These are phyloP conservation scores for Plantago coronopus DNA, from an alignment of 305 asterid species.

Conservation along the genomic window DNA sequence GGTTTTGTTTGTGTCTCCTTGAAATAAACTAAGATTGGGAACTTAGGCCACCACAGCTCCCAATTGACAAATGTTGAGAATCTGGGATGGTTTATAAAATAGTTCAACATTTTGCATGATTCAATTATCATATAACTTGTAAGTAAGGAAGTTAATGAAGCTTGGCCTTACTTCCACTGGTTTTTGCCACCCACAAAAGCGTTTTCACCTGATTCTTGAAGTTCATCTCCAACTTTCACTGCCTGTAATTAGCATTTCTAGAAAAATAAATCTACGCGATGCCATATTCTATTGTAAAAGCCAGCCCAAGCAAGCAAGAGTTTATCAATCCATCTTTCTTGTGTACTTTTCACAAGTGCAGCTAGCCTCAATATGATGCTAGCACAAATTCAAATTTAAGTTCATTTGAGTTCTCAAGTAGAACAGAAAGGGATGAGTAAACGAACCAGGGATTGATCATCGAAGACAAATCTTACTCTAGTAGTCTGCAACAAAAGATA, in stretches of 20 bases:
- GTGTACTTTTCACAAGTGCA: not conserved
- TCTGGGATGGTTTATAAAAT: constrained; percentile 33
- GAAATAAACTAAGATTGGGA: constrained; percentile 86
- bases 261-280: not conserved
- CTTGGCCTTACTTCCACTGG: constrained; percentile 80
- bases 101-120: constrained; percentile 8
- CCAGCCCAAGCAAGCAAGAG: not conserved
- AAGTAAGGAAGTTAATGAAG: constrained; percentile 2
- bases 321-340: not conserved
- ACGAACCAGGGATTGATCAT: constrained; percentile 78
- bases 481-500: constrained; percentile 52
- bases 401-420: not conserved
- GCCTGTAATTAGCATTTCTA: constrained; percentile 45
- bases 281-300: constrained; percentile 5
- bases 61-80: constrained; percentile 86
- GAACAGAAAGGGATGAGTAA: constrained; percentile 23
- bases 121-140: constrained; percentile 12
- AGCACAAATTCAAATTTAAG: not conserved
- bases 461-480: constrained; percentile 89
- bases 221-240: constrained; percentile 80
- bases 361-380: not conserved
- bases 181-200: constrained; percentile 91
- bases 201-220: constrained; percentile 82
- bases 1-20: constrained; percentile 91
- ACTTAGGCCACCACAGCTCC: constrained; percentile 98